These are phyloP conservation scores for Chenopodium suecicum DNA, from an alignment of 148 eudicot genomes.

Conservation along the genomic window DNA sequence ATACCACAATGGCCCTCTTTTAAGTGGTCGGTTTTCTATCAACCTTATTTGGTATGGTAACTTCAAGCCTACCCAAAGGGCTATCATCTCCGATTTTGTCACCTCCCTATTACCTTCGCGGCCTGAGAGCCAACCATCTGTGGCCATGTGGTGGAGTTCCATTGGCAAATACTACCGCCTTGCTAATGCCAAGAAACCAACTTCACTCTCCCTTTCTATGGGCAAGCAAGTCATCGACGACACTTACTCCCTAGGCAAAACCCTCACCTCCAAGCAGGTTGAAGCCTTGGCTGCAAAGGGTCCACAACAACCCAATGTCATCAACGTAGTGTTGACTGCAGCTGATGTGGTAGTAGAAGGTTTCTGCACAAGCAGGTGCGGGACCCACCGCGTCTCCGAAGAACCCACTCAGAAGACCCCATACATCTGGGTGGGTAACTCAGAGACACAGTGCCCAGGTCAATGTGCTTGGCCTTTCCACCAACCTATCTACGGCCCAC, in stretches of 20 bases:
- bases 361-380: slow-evolving; percentile 39
- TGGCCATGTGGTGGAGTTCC: slow-evolving; percentile 41
- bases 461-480: slow-evolving; percentile 55
- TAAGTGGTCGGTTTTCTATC: slow-evolving; percentile 35
- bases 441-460: slow-evolving; percentile 45
- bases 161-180: slow-evolving; percentile 28
- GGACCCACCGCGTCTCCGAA: slow-evolving; percentile 35
- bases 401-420: slow-evolving; percentile 2
- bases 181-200: slow-evolving; percentile 13
- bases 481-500: slow-evolving; percentile 62
- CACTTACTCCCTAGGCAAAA: slow-evolving; percentile 33
- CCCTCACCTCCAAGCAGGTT: slow-evolving; percentile 27
- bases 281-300: slow-evolving; percentile 35
- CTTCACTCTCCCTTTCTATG: slow-evolving; percentile 3
- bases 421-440: slow-evolving; percentile 58
- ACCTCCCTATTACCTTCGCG: slow-evolving; percentile 24
- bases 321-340: slow-evolving; percentile 52
- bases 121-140: slow-evolving; percentile 12
- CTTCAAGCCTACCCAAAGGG: slow-evolving; percentile 34
- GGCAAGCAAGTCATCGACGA: slow-evolving; percentile 33
- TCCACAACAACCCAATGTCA: slow-evolving; percentile 21
- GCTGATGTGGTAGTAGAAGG: slow-evolving; percentile 44
- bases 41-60: slow-evolving; percentile 50
- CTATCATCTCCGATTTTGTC: slow-evolving; percentile 42
- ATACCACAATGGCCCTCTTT: slow-evolving; percentile 45